These are phyloP conservation scores for Chaetomium strumarium DNA, from an alignment of 2,329 filamentous ascomycete species.

Conservation along the genomic window DNA sequence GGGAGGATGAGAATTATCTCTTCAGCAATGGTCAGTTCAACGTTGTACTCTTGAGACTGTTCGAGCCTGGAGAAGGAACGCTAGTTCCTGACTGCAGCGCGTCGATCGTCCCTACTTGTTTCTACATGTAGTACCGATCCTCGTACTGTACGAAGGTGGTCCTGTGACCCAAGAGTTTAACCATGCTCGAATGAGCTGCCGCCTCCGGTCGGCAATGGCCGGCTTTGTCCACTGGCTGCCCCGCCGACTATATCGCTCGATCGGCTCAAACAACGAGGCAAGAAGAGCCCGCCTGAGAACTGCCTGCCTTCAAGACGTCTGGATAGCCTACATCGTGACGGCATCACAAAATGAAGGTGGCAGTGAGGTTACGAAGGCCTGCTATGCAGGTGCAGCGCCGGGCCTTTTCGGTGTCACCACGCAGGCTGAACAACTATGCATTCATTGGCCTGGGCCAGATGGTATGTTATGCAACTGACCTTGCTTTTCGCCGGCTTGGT, in stretches of 20 bases:
- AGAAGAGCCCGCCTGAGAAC: neutral
- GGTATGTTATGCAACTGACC: constrained; percentile 35
- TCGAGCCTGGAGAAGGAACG: neutral
- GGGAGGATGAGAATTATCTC: neutral
- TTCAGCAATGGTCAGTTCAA: neutral
- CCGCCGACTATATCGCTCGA: constrained; percentile 10
- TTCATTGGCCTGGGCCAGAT: constrained; percentile 58
- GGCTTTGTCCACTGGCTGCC: constrained; percentile 28
- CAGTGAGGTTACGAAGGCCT: constrained; percentile 24
- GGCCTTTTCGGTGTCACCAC: constrained; percentile 45
- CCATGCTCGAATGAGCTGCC: constrained; percentile 13
- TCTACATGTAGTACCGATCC: neutral
- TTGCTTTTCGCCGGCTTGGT: neutral
- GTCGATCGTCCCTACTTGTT: neutral
- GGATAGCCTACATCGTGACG: neutral
- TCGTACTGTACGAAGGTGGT: constrained; percentile 5
- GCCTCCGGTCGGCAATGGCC: constrained; percentile 32
- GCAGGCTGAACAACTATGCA: constrained; percentile 48
- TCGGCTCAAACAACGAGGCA: constrained; percentile 9
- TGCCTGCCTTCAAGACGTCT: neutral
- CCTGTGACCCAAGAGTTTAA: constrained; percentile 7
- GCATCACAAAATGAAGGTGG: constrained; percentile 21
- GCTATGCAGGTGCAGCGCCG: constrained; percentile 34
- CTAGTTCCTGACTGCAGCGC: neutral
- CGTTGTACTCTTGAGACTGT: neutral